These are phyloP conservation scores for Mycena epipterygia DNA, from an alignment of 768 basidiomycete genomes.

Conservation along the genomic window DNA sequence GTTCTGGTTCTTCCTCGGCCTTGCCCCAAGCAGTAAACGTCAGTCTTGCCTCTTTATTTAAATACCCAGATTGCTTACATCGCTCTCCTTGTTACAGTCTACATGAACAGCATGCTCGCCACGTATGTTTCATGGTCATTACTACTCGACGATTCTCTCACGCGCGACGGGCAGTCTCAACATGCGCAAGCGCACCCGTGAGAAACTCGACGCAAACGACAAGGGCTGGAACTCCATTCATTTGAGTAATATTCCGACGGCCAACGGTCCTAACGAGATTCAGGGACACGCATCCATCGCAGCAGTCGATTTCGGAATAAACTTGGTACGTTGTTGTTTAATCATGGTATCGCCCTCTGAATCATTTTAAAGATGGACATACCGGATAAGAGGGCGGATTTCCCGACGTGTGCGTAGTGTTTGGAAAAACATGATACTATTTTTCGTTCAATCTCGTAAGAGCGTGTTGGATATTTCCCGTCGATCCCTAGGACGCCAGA, in stretches of 20 bases:
- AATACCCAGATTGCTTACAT: background rate
- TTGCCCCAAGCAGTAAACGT: constrained; percentile 19
- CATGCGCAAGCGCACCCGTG: constrained; percentile 9
- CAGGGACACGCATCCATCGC: background rate
- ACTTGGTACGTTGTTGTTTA: too few relatives aligned
- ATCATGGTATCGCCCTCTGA: too few relatives aligned
- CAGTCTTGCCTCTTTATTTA: background rate
- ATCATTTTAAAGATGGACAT: too few relatives aligned
- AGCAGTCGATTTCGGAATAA: background rate
- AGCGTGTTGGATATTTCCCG: too few relatives aligned
- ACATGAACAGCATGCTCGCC: constrained; percentile 27
- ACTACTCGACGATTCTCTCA: background rate
- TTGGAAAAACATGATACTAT: too few relatives aligned
- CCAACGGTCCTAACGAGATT: background rate
- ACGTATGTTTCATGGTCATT: background rate
- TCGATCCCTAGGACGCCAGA: too few relatives aligned
- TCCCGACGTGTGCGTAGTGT: too few relatives aligned
- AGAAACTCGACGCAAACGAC: background rate
- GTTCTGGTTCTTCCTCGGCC: constrained; percentile 28
- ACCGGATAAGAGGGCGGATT: too few relatives aligned
- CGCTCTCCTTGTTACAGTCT: constrained; percentile 3
- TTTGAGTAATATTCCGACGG: background rate
- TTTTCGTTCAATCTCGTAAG: too few relatives aligned
- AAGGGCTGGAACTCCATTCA: background rate
- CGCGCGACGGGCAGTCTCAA: background rate